phyloP scores from a whole-genome alignment of 192 early-diverging fungal species.

The Dissophora globulifera region DNA sequence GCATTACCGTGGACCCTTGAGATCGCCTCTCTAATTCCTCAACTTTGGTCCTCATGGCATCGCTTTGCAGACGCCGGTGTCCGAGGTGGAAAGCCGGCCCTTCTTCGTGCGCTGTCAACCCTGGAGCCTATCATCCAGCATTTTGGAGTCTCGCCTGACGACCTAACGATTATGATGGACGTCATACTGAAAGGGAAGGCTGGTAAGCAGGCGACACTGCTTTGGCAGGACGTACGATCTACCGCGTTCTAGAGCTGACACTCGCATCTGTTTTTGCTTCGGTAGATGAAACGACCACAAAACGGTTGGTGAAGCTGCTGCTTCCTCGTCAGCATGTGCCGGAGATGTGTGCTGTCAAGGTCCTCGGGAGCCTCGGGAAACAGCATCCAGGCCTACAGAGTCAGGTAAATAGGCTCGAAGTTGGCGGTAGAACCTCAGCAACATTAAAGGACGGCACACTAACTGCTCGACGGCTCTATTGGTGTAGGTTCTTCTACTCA shows the following conservation, averaged over 20 bases:
- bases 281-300: conserved; percentile 48
- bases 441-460: no score
- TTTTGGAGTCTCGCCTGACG: conserved; percentile 45
- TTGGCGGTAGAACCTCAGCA: no score
- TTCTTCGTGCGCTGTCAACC: conserved; percentile 15
- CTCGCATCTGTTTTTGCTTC: no score
- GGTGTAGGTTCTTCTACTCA: conserved; percentile 56
- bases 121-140: conserved; percentile 20
- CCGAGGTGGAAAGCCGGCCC: conserved; percentile 29
- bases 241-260: no score
- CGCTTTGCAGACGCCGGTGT: conserved; percentile 39
- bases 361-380: conserved; percentile 46
- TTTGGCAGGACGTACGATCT: no score
- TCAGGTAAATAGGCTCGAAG: neutral
- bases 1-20: no score
- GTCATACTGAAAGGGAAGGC: conserved; percentile 39
- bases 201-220: no score
- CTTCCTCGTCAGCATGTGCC: conserved; percentile 49
- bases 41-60: neutral
- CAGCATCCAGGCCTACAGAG: neutral
- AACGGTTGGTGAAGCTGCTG: conserved; percentile 50
- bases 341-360: conserved; percentile 35
- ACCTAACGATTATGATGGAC: conserved; percentile 40
- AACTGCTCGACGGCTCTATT: no score
- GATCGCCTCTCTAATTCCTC: no score